Base-by-base conservation (phyloP, 2,329 filamentous ascomycete species). In the Pseudogymnoascus sp. region DNA sequence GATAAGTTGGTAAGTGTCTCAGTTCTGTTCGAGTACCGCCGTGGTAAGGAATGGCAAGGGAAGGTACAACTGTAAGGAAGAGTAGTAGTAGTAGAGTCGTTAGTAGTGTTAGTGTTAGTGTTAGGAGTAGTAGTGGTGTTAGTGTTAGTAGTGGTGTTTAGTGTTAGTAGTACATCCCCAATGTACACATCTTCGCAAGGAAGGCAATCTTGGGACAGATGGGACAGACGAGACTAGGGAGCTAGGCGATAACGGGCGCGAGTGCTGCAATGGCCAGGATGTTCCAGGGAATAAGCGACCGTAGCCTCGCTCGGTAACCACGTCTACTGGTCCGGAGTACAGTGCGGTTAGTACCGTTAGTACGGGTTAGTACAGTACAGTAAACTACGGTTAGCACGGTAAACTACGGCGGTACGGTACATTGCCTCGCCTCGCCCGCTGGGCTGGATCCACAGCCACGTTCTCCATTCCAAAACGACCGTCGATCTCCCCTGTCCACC, bases 141-240 rank as follows among this genome's bases (percentile, higher is more conserved):
- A 45, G 19, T 45, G 16, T 5, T 43, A 41, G 37, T 11, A 43
- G 16, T 43, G 11, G 37, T 7, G 14, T 16, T 11, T 39, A 39
- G 14, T 23, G 16, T 41, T 43, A 19, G 39, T 19, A 19, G 39
- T 43, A 43, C 39, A 19, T 43, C 39, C 39, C n/a, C n/a, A 4
- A 45, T 48, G 43, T 48, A 48, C 43, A 48, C 21, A 48, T 48
- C 43, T 48, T 48, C 43, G 43, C 43, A 48, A 48, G 43, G 43
- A 48, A 48, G 19, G 43, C 43, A 48, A 48, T 48, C 43, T 48
- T 48, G 43, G 43, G 41, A 45, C 41, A 45, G 41, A 23, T 6
- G 41, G 21, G 41, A 25, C 23, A 25, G 23, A 25, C 23, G 23
- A 25, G 2, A 25, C 41, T 45, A 45, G 19, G 7, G 4, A 21